Base-by-base conservation (phyloP, 441 rosid species). In the Melastoma candidum region DNA sequence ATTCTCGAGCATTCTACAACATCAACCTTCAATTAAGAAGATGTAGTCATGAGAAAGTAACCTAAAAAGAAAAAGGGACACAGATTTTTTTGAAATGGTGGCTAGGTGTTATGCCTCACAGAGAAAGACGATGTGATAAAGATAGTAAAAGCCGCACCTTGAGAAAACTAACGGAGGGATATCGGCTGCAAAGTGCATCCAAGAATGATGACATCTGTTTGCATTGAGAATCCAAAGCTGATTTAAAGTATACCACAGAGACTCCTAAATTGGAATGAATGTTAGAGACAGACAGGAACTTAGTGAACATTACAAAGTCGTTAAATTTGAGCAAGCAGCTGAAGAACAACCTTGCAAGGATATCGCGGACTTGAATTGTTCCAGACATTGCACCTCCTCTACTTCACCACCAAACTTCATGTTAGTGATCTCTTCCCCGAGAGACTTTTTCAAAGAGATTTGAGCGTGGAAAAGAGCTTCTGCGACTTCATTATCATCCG, bases 361-460 rank as follows among this genome's bases (percentile, higher is more conserved):
- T 62, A 84, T 59, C 51, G 89, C 90, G 51, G 90, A 80, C 73
- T 70, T 79, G 68, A 85, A 85, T 77, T 79, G 94, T 58, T 85
- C 94, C 46, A 84, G 74, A n/a, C 79, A 75, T 10, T 66, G 57
- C 46, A 81, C 71, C 66, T 81, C 50, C 45, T 65, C 69, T 11
- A 65, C 98, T 68, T 87, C 95, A 26, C 96, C 95, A 29, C 98
- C 96, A 63, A 84, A 88, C 75, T 85, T 82, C 94, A 32, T 32
- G 41, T 32, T 32, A 32, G 41, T 4, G 41, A 32, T 32, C 41
- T 32, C 41, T 32, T 32, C 41, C 8, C 41, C 41, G 41, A 32
- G 41, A 32, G 41, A 32, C 41, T 32, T 32, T 32, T 32, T 32
- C 41, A 32, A 32, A 8, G 41, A 6, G 8, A 32, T 32, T 32